phyloP scores from a whole-genome alignment of 1,284 basidiomycete species.

The Uromyces viciae-fabae region DNA sequence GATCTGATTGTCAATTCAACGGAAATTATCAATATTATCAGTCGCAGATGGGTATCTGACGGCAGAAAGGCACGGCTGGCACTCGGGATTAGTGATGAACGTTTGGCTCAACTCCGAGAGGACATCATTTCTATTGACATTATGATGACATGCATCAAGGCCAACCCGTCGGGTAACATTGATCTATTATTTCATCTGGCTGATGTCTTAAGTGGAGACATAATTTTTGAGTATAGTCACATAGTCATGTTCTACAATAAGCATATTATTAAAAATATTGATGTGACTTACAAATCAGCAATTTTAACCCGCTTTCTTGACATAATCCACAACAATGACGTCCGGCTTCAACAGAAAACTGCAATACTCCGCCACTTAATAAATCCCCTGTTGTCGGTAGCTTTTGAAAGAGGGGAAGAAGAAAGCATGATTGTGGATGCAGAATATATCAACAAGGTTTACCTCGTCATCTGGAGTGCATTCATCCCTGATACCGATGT shows the following conservation, averaged over 20 bases:
- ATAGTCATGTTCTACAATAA: slow-evolving; percentile 84
- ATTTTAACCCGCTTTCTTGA: slow-evolving; percentile 78
- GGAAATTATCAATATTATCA: slow-evolving; percentile 36
- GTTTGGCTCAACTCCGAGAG: slow-evolving; percentile 59
- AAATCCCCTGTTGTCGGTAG: slow-evolving; percentile 79
- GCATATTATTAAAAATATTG: slow-evolving; percentile 66
- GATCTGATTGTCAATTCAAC: slow-evolving; percentile 13
- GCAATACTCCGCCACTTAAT: slow-evolving; percentile 80
- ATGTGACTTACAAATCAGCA: slow-evolving; percentile 69
- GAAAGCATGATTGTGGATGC: slow-evolving; percentile 64
- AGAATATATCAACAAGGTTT: slow-evolving; percentile 68
- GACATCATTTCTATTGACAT: slow-evolving; percentile 70
- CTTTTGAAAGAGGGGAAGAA: slow-evolving; percentile 62
- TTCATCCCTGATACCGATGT: slow-evolving; percentile 59
- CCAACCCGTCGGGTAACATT: slow-evolving; percentile 68
- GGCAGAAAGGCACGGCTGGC: slow-evolving; percentile 51
- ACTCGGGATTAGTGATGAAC: slow-evolving; percentile 58
- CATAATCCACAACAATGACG: slow-evolving; percentile 70
- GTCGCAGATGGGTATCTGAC: slow-evolving; percentile 45
- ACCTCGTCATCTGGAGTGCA: slow-evolving; percentile 74
- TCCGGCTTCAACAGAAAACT: slow-evolving; percentile 75
- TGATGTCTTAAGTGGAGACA: slow-evolving; percentile 73
- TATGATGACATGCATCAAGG: slow-evolving; percentile 64
- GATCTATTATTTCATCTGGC: slow-evolving; percentile 86
- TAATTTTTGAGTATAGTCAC: slow-evolving; percentile 75